Conservation (phyloP, 371 early-diverging fungal genomes). For the Paraphysoderma sedebokerense region DNA sequence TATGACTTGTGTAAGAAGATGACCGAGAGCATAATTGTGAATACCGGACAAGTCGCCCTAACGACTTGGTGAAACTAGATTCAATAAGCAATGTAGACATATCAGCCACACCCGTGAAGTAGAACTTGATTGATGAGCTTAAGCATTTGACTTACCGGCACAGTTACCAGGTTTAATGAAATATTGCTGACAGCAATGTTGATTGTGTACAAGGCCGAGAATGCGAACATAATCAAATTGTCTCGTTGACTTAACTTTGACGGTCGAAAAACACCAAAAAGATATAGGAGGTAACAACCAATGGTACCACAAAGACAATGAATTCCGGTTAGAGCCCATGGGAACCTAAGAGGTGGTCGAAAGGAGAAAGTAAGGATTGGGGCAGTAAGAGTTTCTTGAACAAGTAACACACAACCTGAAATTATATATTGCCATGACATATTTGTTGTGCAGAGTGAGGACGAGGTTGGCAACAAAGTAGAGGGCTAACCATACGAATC, state of each 20-base stretch:
- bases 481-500: conserved; percentile 38
- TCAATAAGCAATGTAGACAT: not conserved
- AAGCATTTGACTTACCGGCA: conserved; percentile 12
- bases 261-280: conserved; percentile 38
- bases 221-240: conserved; percentile 46
- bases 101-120: conserved; percentile 3
- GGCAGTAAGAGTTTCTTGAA: too few relatives aligned
- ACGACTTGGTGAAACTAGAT: conserved; percentile 64
- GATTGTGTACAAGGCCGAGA: conserved; percentile 70
- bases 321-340: conserved; percentile 74
- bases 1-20: conserved; percentile 34
- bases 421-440: conserved; percentile 43
- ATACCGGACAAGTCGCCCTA: conserved; percentile 67
- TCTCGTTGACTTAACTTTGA: conserved; percentile 35
- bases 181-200: conserved; percentile 79
- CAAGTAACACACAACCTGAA: too few relatives aligned
- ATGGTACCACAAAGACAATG: conserved; percentile 56
- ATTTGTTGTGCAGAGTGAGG: conserved; percentile 72
- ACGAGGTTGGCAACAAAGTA: conserved; percentile 65
- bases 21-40: conserved; percentile 49
- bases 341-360: too few relatives aligned
- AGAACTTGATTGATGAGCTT: not conserved
- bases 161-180: conserved; percentile 51
- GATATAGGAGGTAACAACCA: conserved; percentile 33
- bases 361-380: too few relatives aligned